Percentiles rank a stretch among this genome's conserved stretches.
Conservation (phyloP, 2,329 filamentous ascomycete genomes). For the Aspergillus chevalieri region DNA sequence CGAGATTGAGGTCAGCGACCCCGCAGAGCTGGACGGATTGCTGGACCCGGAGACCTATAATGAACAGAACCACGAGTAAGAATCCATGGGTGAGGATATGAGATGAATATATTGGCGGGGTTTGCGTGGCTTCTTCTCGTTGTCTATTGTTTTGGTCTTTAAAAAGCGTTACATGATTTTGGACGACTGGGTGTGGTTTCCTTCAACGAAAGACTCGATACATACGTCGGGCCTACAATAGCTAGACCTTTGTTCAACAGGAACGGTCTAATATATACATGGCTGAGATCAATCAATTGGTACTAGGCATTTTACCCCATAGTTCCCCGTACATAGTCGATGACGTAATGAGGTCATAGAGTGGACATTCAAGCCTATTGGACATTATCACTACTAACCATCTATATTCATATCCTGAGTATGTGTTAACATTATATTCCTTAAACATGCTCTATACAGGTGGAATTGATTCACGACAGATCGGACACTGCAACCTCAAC, state of each 20-base stretch:
- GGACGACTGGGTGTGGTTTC: not conserved
- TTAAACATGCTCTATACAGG: slow-evolving; percentile 55
- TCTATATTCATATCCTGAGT: too few species aligned
- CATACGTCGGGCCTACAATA: slow-evolving; percentile 10
- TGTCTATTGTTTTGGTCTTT: slow-evolving; percentile 1
- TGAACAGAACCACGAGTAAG: slow-evolving; percentile 55
- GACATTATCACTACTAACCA: not conserved
- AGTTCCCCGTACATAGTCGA: not conserved
- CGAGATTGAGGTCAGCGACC: slow-evolving; percentile 70
- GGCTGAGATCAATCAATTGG: not conserved
- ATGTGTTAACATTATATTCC: not conserved
- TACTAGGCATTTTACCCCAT: not conserved
- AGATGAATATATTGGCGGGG: slow-evolving; percentile 1
- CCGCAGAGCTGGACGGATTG: slow-evolving; percentile 64
- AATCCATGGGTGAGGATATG: slow-evolving; percentile 18
- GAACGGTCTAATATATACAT: slow-evolving; percentile 4
- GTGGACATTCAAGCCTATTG: not conserved
- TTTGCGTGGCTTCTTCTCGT: slow-evolving; percentile 1
- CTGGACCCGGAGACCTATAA: slow-evolving; percentile 76
- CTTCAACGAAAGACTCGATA: slow-evolving; percentile 20
- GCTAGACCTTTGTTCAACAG: slow-evolving; percentile 18
- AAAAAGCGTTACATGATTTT: slow-evolving; percentile 3
- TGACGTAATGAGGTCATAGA: not conserved
- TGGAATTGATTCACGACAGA: slow-evolving; percentile 83
- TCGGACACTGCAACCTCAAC: slow-evolving; percentile 86